Evolutionary conservation across 352 stramenopile genomes (phyloP).

Genomic region (Plasmopara viticola): DNA sequence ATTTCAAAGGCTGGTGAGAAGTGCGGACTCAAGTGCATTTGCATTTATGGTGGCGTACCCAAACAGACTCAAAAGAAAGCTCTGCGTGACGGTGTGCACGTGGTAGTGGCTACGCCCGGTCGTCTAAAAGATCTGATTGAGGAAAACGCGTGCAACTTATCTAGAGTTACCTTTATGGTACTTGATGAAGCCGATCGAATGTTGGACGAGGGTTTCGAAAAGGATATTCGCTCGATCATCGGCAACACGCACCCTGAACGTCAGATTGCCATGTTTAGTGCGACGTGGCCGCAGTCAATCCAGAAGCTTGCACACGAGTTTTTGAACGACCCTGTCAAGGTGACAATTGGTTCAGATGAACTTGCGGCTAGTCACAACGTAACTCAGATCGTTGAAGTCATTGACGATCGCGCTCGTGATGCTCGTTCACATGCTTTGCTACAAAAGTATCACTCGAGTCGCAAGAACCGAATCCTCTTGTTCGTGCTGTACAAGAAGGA

Average conservation of each 20-base stretch:
- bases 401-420: constrained; percentile 89
- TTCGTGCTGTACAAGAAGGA: constrained; percentile 99
- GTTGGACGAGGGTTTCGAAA: constrained; percentile 92
- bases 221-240: constrained; percentile 90
- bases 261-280: constrained; percentile 97
- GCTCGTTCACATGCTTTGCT: constrained; percentile 87
- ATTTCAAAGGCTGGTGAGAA: constrained; percentile 89
- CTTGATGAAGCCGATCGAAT: constrained; percentile 96
- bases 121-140: constrained; percentile 90
- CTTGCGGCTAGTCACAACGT: constrained; percentile 94
- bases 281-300: constrained; percentile 95
- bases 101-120: constrained; percentile 95
- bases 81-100: constrained; percentile 84
- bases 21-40: constrained; percentile 80
- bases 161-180: constrained; percentile 90
- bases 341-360: constrained; percentile 92
- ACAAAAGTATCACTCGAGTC: constrained; percentile 87
- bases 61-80: constrained; percentile 90
- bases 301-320: constrained; percentile 95
- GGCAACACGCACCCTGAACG: constrained; percentile 68
- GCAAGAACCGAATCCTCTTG: constrained; percentile 91
- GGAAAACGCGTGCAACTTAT: constrained; percentile 78
- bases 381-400: constrained; percentile 92
- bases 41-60: constrained; percentile 94
- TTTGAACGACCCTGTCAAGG: constrained; percentile 89